Base-by-base conservation (phyloP, 2,329 filamentous ascomycete genomes). In the Dothistroma pini region DNA sequence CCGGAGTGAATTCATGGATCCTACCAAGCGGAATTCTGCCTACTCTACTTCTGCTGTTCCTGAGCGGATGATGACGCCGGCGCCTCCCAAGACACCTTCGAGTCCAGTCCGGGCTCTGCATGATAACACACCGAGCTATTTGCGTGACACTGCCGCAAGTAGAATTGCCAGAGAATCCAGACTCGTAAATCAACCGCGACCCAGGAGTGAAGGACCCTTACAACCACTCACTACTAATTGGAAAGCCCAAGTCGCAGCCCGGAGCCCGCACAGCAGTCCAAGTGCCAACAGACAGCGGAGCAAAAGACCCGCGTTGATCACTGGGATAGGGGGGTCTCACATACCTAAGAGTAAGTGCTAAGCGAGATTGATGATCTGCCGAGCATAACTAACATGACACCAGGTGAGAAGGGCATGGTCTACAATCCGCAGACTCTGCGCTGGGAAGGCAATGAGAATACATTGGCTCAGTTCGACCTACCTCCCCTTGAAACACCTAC, bases 381-480 rank as follows among this genome's bases (percentile, higher is more conserved):
- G 25, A 54, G 59, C 44, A 53, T 38, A 54, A 56, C 51, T 53
- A 35, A 53, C 31, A 21, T 53, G 29, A 60, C 58, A 47, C 68
- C 14, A 93, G 91, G 88, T 71, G 84, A 96, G 63, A 95, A 96
- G 75, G 95, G 93, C 66, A 99, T 99, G 95, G 88, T 86, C 58
- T 99, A 96, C 75, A 97, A 99, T 71, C 91, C 95, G 7, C 81
- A 84, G 31, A 89, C 90, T 9, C 95, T 88, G 71, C 84, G 87
- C 54, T 99, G 95, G 95, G 95, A 99, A 80, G 95, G 95, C 56
- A 99, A 99, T 70, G 95, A 99, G 74, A 93, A 91, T 69, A 89
- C 84, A 35, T 80, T 96, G 57, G 84, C 84, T 65, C 85, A 86
- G 4, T 99, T 99, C 75, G 92, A 96, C 57, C 75, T 75, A 31